Base-by-base conservation (phyloP, 192 early-diverging fungal species). In the Backusella psychrophila region DNA sequence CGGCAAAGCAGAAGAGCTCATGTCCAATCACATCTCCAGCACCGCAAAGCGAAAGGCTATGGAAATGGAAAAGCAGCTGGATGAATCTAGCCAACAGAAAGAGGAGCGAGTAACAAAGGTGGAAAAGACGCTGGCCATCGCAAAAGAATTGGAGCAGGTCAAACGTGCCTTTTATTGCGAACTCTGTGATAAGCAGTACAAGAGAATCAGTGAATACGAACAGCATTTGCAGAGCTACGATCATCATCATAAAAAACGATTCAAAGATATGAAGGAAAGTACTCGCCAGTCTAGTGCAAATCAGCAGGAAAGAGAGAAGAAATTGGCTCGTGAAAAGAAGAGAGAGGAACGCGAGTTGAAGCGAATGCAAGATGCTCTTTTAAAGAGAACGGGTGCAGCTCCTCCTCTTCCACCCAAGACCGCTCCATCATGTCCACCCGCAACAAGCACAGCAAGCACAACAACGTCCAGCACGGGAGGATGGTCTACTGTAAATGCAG, bases 111-210 rank as follows among this genome's bases (percentile, higher is more conserved):
- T 93, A 86, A 87, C 89, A 63, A 84, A 86, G 69, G 87, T 86
- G 1, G 72, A 81, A 34, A 80, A 86, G 59, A 76, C 75, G 11
- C 81, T 86, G 63, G 80, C 81, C 4, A 85, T 93, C 36, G 85
- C 89, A 72, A 85, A 86, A 39, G 87, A 87, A 67, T 23, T 87
- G 42, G 75, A 85, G n/a, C 85, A 87, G 70, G 87, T 92, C 38
- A 93, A 92, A 67, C 82, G 88, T 2, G 91, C 91, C 1, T 95
- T 95, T 74, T 93, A 93, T 86, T 95, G 94, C 63, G 85, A 80
- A 3, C 77, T 92, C 14, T 94, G 93, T 80, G 89, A 93, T 74
- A 95, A 95, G 75, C 94, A 95, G 73, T 95, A 95, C 76, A 86
- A 81, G 34, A 91, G 89, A 69, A 89, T 91, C 17, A 82, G 89